These are phyloP conservation scores for Polyrhizophydium stewartii DNA, from an alignment of 371 early-diverging fungal genomes.

Conservation along the genomic window DNA sequence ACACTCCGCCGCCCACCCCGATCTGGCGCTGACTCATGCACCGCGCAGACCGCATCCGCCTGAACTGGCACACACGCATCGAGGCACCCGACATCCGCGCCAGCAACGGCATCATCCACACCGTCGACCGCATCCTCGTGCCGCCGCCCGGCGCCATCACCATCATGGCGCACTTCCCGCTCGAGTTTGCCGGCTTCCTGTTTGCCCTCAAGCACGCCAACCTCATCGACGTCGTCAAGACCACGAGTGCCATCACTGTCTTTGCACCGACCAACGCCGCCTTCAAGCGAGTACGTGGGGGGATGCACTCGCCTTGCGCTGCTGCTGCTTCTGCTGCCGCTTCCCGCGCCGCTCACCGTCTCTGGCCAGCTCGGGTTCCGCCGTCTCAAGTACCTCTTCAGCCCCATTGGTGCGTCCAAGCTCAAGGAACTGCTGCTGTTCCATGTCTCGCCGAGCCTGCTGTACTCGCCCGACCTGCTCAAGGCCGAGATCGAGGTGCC, in stretches of 20 bases:
- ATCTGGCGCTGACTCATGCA: neutral
- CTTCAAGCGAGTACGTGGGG: conserved; percentile 7
- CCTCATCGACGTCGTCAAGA: neutral
- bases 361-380: conserved; percentile 8
- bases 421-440: conserved; percentile 5
- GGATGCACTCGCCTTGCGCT: too few relatives aligned
- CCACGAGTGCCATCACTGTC: conserved; percentile 3
- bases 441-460: conserved; percentile 14
- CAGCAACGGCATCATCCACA: neutral
- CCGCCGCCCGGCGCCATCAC: conserved; percentile 11
- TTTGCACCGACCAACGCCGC: conserved; percentile 15
- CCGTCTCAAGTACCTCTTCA: conserved; percentile 11
- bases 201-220: conserved; percentile 6
- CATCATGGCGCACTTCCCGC: conserved; percentile 9
- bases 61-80: neutral
- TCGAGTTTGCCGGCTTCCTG: conserved; percentile 7
- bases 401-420: neutral
- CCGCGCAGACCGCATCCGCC: conserved; percentile 4
- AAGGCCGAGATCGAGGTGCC: conserved; percentile 8
- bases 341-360: neutral
- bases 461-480: conserved; percentile 19
- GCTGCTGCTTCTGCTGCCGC: too few relatives aligned
- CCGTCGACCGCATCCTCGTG: neutral
- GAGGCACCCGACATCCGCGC: neutral
- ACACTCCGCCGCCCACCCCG: neutral